Base-by-base conservation (phyloP, 2,329 filamentous ascomycete genomes). In the Botrytis cinerea region DNA sequence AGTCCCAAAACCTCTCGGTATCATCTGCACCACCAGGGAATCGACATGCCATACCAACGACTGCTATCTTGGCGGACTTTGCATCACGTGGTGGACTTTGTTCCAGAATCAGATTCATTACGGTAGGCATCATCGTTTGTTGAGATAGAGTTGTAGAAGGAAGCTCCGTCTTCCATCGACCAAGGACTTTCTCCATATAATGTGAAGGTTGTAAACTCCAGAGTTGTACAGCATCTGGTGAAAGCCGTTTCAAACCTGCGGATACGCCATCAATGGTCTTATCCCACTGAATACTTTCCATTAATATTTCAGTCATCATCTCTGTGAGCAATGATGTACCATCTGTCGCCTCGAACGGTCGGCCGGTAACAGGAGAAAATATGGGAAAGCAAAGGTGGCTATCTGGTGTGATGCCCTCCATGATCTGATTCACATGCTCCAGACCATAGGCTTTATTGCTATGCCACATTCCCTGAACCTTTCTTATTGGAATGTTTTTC, bases 21-120 rank as follows among this genome's bases (percentile, higher is more conserved):
- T 63, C 38, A 28, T 72, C 40, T 25, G 35, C 70, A 4, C 43
- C 61, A 20, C 43, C 61, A 38, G 62, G 69, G 9, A 68, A 54
- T 40, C 51, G 51, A 25, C 51, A 54, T 43, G 66, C 48, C 51
- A 64, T 64, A 7, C 69, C 70, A 20, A 72, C 38, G 14, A 72
- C 64, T 4, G 70, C 70, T n/a, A 72, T 72, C 28, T 70, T 61
- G 22, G 66, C n/a, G 6, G 51, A 57, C 51, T 57, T 57, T n/a
- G 51, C 14, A 28, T 57, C 51, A 8, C 51, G 51, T 28, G 51
- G 51, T 18, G 51, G 51, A 16, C 51, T 57, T 28, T 57, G 51
- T 28, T 57, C 51, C n/a, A 28, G 14, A 28, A 8, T 18, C 10
- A 57, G n/a, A 57, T 14, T 57, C 51, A 57, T 57, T 57, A 57